Evolutionary conservation across 2,329 filamentous ascomycete genomes (phyloP).

Genomic region (Parafenestella ontariensis): DNA sequence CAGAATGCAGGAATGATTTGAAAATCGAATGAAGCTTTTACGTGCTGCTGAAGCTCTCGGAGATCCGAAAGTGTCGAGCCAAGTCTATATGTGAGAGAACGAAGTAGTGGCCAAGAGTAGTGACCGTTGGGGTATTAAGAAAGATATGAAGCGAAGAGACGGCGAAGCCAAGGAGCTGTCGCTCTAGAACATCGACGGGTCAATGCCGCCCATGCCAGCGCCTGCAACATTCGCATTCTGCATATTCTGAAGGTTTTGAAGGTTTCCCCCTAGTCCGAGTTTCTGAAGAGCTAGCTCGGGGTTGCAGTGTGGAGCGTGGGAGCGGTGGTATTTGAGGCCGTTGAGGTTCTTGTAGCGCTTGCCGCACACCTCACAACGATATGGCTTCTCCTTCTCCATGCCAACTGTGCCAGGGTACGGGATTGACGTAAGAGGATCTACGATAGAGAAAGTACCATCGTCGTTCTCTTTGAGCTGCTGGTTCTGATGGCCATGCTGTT

Average conservation of each 20-base stretch:
- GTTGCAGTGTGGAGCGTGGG: slow-evolving; percentile 85
- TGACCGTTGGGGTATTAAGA: slow-evolving; percentile 33
- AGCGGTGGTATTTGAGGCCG: slow-evolving; percentile 86
- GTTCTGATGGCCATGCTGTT: slow-evolving; percentile 90
- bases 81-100: slow-evolving; percentile 28
- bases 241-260: slow-evolving; percentile 51
- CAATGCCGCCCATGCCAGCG: slow-evolving; percentile 63
- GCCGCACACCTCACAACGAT: slow-evolving; percentile 94
- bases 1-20: slow-evolving; percentile 30
- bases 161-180: slow-evolving; percentile 9
- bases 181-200: slow-evolving; percentile 57
- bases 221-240: slow-evolving; percentile 58
- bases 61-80: slow-evolving; percentile 4
- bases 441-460: slow-evolving; percentile 97
- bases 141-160: slow-evolving; percentile 19
- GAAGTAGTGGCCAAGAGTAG: slow-evolving; percentile 24
- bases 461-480: slow-evolving; percentile 96
- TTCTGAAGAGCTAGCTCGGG: slow-evolving; percentile 72
- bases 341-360: slow-evolving; percentile 99
- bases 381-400: slow-evolving; percentile 99
- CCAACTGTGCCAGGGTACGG: slow-evolving; percentile 95
- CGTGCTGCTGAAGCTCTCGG: slow-evolving; percentile 11
- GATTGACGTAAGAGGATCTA: slow-evolving; percentile 91
- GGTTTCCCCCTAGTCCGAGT: slow-evolving; percentile 46
- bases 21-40: slow-evolving; percentile 31